These are phyloP conservation scores for Hypoxylon cercidicola DNA, from an alignment of 495 filamentous ascomycete genomes.

Conservation along the genomic window DNA sequence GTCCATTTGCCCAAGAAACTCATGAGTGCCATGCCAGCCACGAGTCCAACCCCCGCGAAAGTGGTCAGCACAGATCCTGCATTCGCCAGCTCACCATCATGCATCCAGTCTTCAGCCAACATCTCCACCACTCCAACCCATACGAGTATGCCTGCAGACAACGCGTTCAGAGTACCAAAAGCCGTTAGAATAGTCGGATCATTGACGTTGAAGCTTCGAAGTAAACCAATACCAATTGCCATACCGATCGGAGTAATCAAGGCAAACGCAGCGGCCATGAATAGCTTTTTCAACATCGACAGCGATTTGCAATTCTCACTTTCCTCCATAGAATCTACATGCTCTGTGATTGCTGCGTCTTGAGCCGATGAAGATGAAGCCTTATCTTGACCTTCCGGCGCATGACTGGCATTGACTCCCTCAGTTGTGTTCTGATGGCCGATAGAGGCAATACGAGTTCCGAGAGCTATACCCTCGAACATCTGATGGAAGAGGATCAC, in stretches of 20 bases:
- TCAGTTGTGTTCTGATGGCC: slow-evolving; percentile 25
- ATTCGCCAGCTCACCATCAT: slow-evolving; percentile 48
- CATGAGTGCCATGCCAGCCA: slow-evolving; percentile 54
- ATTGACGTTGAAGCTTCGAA: slow-evolving; percentile 66
- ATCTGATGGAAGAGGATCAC: slow-evolving; percentile 75
- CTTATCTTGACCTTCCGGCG: slow-evolving; percentile 9
- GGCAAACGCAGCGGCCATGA: slow-evolving; percentile 62
- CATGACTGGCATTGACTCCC: slow-evolving; percentile 20
- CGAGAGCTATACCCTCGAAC: slow-evolving; percentile 82
- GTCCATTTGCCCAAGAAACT: slow-evolving; percentile 59
- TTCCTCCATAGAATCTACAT: slow-evolving; percentile 10
- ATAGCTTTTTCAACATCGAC: slow-evolving; percentile 52
- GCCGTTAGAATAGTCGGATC: slow-evolving; percentile 63
- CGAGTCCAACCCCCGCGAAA: slow-evolving; percentile 46
- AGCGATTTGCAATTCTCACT: slow-evolving; percentile 22
- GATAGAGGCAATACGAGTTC: slow-evolving; percentile 74
- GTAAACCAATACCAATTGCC: slow-evolving; percentile 67
- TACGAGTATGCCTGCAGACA: slow-evolving; percentile 67
- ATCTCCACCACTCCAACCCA: slow-evolving; percentile 71
- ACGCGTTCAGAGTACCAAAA: slow-evolving; percentile 67
- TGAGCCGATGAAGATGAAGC: slow-evolving; percentile 12
- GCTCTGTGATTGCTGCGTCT: slow-evolving; percentile 1
- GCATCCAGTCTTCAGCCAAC: slow-evolving; percentile 67
- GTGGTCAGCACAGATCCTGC: slow-evolving; percentile 38
- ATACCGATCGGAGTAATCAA: slow-evolving; percentile 69